These are phyloP conservation scores for Hypoxylon sp. DNA, from an alignment of 2,329 filamentous ascomycete species.

Conservation along the genomic window DNA sequence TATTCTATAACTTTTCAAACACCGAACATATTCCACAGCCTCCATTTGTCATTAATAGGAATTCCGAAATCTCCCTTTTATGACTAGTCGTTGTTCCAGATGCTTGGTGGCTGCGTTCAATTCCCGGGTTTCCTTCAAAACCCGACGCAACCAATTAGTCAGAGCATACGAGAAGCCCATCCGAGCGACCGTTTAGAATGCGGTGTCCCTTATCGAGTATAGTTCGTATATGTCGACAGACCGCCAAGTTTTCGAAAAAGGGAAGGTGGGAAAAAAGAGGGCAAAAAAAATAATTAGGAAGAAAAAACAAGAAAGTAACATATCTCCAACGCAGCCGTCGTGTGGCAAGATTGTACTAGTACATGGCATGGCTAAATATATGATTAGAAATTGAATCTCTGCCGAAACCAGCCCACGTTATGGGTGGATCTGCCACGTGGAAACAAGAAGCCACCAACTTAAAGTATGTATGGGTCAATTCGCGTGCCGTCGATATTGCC, in stretches of 20 bases:
- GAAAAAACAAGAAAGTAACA: conserved; percentile 9
- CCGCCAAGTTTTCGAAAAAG: conserved; percentile 3
- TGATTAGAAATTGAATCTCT: conserved; percentile 42
- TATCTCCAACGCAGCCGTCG: conserved; percentile 5
- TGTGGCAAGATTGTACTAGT: conserved; percentile 18
- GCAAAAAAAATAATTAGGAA: conserved; percentile 2
- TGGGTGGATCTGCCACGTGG: conserved; percentile 43
- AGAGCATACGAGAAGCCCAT: background rate
- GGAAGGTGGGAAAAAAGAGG: conserved; percentile 4
- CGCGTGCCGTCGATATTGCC: conserved; percentile 44
- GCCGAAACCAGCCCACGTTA: conserved; percentile 45
- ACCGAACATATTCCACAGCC: conserved; percentile 19
- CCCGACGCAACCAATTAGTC: conserved; percentile 15
- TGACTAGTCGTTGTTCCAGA: conserved; percentile 19
- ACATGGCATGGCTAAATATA: conserved; percentile 33
- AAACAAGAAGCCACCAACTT: conserved; percentile 41
- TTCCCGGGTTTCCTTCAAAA: conserved; percentile 21
- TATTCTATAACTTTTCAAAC: conserved; percentile 28
- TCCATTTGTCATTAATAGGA: background rate
- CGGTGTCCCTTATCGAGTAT: conserved; percentile 6
- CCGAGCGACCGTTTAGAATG: conserved; percentile 7
- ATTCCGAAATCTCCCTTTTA: conserved; percentile 11
- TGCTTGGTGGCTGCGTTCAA: background rate
- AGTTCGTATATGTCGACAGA: background rate
- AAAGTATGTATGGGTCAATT: conserved; percentile 41